Evolutionary conservation across 768 basidiomycete genomes (phyloP), one percentile per base, ranked within the genome.

Genomic region (Mycena maculata): DNA sequence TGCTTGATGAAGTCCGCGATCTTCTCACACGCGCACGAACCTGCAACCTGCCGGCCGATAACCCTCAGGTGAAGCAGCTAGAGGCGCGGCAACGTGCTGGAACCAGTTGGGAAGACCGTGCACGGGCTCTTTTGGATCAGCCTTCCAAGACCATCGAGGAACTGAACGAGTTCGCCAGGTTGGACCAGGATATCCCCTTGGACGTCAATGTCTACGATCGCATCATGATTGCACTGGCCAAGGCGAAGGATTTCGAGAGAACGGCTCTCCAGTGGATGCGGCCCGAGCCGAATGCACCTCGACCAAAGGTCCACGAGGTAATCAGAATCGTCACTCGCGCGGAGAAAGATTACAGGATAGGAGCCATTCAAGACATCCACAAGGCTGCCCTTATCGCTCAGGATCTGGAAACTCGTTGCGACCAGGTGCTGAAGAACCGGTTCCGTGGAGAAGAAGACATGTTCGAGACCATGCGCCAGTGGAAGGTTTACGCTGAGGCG

Each of bases 231-330:
- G 82, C 90, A 36, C 86, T 89, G 47, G 84, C 81, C 39, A 92
- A 91, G 75, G 94, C 92, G 39, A 87, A 86, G 72, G 93, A 94
- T 67, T 90, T 89, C 75, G 92, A 95, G 77, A 90, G 89, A 80
- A 90, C 92, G 71, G 92, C 93, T 2, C 87, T 85, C 69, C 80
- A 84, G 1, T 94, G 92, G 90, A 77, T 94, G 42, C 77, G 82
- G 18, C 86, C 87, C 10, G 90, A 91, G 38, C 73, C 81, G 11
- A 84, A 82, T 42, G 82, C 85, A 4, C 76, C 80, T 16, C 88
- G 86, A 70, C 91, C 93, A 9, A 85, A 87, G 68, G 83, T 91
- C 36, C 81, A 85, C 56, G 93, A 95, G 48, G 92, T 90, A 28
- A 81, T 90, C 73, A 82, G 88, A 61, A 85, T 94, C 27, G 87